Base-by-base conservation (phyloP, 495 filamentous ascomycete genomes). In the Baudoinia panamericana region DNA sequence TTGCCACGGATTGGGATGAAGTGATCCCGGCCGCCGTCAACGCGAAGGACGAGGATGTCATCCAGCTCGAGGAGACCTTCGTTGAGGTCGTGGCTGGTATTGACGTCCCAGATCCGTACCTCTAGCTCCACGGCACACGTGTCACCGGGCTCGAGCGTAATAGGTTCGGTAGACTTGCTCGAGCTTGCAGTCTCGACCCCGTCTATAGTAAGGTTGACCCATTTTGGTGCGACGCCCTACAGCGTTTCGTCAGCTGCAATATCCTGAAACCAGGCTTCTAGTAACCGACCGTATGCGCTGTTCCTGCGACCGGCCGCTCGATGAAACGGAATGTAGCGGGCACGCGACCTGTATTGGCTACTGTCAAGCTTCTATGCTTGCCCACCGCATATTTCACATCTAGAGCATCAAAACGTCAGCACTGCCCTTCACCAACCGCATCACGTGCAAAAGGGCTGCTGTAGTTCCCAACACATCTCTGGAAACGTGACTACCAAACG, bases 341-440 rank as follows among this genome's bases (percentile, higher is more conserved):
- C 0, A 85, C 80, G 15, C 79, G 65, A 17, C 92, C 79, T 0
- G 88, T 96, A 41, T 99, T 99, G 4, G 92, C 92, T 22, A 96
- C 72, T 5, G 85, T 94, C 25, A 96, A 48, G 10, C 57, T 68
- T 6, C 80, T 69, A 9, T 60, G 67, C 49, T 80, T 69, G 5
- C 70, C 66, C 28, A 76, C 69, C n/a, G 76, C 67, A 49, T 75
- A 87, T 9, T 69, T 59, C 0, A 94, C 65, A 11, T 75, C 60
- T n/a, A n/a, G n/a, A n/a, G n/a, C n/a, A n/a, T n/a, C n/a, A n/a
- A n/a, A n/a, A n/a, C n/a, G n/a, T n/a, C n/a, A n/a, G n/a, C n/a
- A n/a, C n/a, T n/a, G n/a, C n/a, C n/a, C n/a, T n/a, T n/a, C n/a
- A n/a, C n/a, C n/a, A n/a, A n/a, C n/a, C n/a, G n/a, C n/a, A n/a